Percentiles rank a stretch among this genome's conserved stretches.
Evolutionary conservation across 179 eudicot genomes (phyloP).

Genomic region (Silene noctiflora): DNA sequence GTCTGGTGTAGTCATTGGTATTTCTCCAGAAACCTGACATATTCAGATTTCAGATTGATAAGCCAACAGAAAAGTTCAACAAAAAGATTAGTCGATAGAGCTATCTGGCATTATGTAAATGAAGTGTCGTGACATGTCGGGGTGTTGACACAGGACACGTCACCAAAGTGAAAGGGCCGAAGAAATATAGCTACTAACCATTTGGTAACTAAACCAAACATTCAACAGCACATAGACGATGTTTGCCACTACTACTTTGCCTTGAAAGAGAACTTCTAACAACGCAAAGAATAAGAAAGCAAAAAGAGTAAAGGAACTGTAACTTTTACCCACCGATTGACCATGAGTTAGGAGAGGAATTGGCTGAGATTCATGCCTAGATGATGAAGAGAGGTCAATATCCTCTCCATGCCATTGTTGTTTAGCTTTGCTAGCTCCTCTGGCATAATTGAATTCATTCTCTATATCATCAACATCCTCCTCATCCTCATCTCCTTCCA

Average conservation of each 20-base stretch:
- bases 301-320: background rate
- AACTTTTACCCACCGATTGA: slow-evolving; percentile 52
- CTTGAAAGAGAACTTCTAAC: background rate
- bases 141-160: background rate
- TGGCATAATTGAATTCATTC: slow-evolving; percentile 65
- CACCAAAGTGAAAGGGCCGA: background rate
- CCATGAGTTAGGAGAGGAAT: slow-evolving; percentile 84
- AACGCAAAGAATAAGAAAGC: background rate
- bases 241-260: too few species aligned
- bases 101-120: background rate
- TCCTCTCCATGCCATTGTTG: slow-evolving; percentile 76
- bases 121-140: background rate
- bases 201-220: background rate
- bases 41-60: background rate
- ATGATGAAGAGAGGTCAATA: slow-evolving; percentile 66
- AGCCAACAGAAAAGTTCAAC: slow-evolving; percentile 6
- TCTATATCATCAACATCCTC: slow-evolving; percentile 87
- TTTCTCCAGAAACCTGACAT: slow-evolving; percentile 83
- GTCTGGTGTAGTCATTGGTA: slow-evolving; percentile 74
- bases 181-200: background rate
- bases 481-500: slow-evolving; percentile 94
- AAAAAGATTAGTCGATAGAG: background rate
- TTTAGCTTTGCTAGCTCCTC: slow-evolving; percentile 56
- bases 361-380: slow-evolving; percentile 78
- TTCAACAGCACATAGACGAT: background rate